phyloP scores from a whole-genome alignment of 2,329 filamentous ascomycete genomes.

The Alternaria novae-zelandiae region DNA sequence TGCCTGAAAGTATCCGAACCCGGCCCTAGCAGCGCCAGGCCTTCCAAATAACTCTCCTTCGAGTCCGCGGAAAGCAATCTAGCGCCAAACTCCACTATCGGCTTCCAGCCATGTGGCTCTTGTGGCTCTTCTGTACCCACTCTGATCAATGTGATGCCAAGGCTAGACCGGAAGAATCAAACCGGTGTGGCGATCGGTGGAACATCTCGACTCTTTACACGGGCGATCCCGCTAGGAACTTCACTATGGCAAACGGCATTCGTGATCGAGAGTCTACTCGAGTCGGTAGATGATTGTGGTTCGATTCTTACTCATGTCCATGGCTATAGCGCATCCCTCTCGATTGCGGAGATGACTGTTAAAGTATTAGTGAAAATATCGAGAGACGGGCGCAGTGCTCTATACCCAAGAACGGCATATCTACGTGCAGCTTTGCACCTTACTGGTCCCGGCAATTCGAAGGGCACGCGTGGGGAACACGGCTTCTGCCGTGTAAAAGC shows the following conservation, averaged over 20 bases:
- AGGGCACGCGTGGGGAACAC: not conserved
- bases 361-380: conserved; percentile 2
- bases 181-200: conserved; percentile 25
- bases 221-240: conserved; percentile 6
- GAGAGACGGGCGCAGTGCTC: not conserved
- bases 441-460: not conserved
- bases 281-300: not conserved
- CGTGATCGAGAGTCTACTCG: not conserved
- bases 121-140: conserved; percentile 16
- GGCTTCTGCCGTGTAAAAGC: not conserved
- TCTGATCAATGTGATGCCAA: conserved; percentile 26
- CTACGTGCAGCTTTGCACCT: not conserved
- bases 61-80: conserved; percentile 9
- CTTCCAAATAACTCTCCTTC: conserved; percentile 8
- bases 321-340: conserved; percentile 14
- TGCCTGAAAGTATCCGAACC: not conserved
- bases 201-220: conserved; percentile 11
- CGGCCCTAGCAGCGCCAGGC: conserved; percentile 1
- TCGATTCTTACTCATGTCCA: not conserved
- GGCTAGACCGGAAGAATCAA: conserved; percentile 16
- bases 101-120: conserved; percentile 13
- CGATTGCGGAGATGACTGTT: conserved; percentile 1
- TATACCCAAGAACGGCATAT: not conserved
- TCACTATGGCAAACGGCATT: not conserved
- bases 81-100: conserved; percentile 10